Evolutionary conservation across 371 early-diverging fungal species (phyloP), one percentile per base, ranked within the genome.

Genomic region (Mucor racemosus): DNA sequence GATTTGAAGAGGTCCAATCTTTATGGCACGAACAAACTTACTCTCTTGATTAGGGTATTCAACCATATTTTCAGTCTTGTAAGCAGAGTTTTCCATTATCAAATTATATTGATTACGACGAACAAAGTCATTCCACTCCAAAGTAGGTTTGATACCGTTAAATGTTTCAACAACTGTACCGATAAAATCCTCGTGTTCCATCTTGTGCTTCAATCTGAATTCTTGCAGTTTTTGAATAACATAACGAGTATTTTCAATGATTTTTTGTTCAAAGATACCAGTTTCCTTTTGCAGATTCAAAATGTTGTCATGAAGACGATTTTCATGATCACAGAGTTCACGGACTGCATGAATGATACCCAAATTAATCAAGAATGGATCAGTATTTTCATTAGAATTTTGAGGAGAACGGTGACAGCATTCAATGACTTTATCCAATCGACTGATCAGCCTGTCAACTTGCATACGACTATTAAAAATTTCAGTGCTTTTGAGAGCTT

Each of bases 71-170:
- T 79, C 79, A 5, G 76, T 73, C 71, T 79, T 79, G 71, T 74
- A 83, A n/a, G 74, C 71, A 13, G 84, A 77, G 15, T 76, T 74
- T 41, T 77, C 78, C 34, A 63, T 40, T 5, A 83, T 69, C 35
- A 83, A 62, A 14, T 77, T 65, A 33, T 66, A 61, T 8, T 71
- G 69, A 41, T 83, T 68, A 38, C 79, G 78, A 35, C 72, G 66
- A 1, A 76, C 68, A 66, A 81, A 84, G 33, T 75, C 76, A 26
- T 78, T 73, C 84, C 84, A 84, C 64, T 84, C 84, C 0, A 75
- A 67, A 40, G 71, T 59, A 7, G 80, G 73, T 14, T 64, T 59
- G 4, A 84, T 44, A 4, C 46, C 31, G 33, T 73, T 57, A 26
- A 84, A 76, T 0, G 64, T 66, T 0, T 60, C 56, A 1, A 67